Base-by-base conservation (phyloP, 1,284 basidiomycete genomes). In the Microbotryomycetes sp. region DNA sequence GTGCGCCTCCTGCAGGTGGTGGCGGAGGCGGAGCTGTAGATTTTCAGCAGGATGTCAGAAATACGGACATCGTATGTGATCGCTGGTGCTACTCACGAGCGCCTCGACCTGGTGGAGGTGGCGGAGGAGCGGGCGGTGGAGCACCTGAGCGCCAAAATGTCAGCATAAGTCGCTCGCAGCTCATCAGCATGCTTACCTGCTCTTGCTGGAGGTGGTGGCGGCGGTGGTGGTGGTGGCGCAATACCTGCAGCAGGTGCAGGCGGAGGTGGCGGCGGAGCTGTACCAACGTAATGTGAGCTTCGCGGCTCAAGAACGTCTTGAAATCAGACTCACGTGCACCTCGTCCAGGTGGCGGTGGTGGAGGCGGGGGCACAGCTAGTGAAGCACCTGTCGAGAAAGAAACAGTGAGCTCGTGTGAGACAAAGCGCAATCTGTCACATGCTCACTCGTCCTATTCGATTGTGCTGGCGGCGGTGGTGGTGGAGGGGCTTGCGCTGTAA, bases 111-210 rank as follows among this genome's bases (percentile, higher is more conserved):
- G 50, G 30, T 22, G 49, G 42, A 4, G 63, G 54, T 0, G 63
- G 63, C 1, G 53, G 59, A 25, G 63, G 63, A 2, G 63, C 59
- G 1, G 63, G 59, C 36, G 63, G 59, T 6, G 63, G 58, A 3
- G 45, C 49, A 6, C 25, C 47, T 3, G 36, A 42, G 19, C 36
- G 36, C 12, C 12, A 12, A 9, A 9, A 42, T 19, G 36, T 42
- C 19, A 42, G 36, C 36, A 12, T 19, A 42, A 42, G 12, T 19
- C 36, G 9, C 12, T 19, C 19, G 36, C 12, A 42, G 36, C 36
- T 42, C 7, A 22, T 29, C 15, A n/a, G 26, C 29, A 53, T 12
- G 32, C 51, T 53, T 6, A 31, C 51, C 51, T 30, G 36, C 19
- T 31, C 51, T 29, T n/a, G 51, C 51, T 3, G 51, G 9, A n/a